These are phyloP conservation scores for Solanum tarapatanum DNA, from an alignment of 257 asterid species.

Conservation along the genomic window DNA sequence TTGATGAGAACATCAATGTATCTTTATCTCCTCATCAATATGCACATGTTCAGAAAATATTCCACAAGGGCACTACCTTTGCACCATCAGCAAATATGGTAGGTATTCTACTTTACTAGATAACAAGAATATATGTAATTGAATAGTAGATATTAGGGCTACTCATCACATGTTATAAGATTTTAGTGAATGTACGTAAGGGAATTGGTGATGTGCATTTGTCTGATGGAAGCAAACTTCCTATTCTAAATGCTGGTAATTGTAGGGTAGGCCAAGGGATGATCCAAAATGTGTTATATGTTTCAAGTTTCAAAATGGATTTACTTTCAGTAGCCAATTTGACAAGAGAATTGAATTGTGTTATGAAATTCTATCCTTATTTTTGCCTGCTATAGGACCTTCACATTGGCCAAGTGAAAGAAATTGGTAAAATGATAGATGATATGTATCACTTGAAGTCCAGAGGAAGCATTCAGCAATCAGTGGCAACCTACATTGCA, in stretches of 20 bases:
- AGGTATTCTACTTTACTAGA: not conserved
- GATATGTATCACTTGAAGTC: not conserved
- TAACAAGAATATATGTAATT: not conserved
- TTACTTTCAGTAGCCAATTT: not conserved
- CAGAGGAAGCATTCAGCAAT: not conserved
- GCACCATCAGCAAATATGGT: not conserved
- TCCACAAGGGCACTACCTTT: not conserved
- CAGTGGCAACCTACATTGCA: not conserved
- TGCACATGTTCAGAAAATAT: not conserved
- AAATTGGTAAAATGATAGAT: not conserved
- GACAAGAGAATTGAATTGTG: not conserved
- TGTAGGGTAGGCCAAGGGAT: not conserved
- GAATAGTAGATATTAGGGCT: not conserved
- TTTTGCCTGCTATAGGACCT: not conserved
- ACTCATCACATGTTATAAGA: not conserved
- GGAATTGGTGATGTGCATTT: not conserved
- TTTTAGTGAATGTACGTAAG: too few species aligned
- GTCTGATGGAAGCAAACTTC: not conserved
- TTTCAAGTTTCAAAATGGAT: not conserved
- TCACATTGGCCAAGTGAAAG: not conserved
- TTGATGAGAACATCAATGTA: not conserved
- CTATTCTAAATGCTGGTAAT: not conserved
- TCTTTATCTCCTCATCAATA: not conserved
- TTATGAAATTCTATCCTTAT: not conserved
- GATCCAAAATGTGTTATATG: not conserved